Evolutionary conservation across 257 asterid species (phyloP), one percentile per base, ranked within the genome.

Genomic region (Solanum sejunctum): DNA sequence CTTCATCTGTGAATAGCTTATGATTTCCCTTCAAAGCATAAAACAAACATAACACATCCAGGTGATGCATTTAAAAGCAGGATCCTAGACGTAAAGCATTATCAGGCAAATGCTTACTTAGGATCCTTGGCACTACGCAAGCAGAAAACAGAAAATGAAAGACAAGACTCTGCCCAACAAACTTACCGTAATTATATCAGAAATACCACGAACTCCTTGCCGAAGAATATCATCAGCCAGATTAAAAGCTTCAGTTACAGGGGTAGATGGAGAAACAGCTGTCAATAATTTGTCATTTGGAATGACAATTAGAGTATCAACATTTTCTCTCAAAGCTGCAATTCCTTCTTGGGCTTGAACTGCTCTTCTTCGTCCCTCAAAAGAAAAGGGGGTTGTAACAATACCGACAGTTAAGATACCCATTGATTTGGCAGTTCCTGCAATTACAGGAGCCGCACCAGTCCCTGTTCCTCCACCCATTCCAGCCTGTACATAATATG

Each of bases 401-500:
- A 96, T 94, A 23, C 99, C 99, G 78, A 96, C 98, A 43, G 99
- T 96, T 87, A 96, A 91, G 83, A 94, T 94, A 63, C 99, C 99
- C 98, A 94, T 92, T 67, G 98, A 88, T 86, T 94, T 96, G 83
- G 98, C 97, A 49, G 93, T 85, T 52, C 97, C 98, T 57, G 99
- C 99, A 84, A 96, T 93, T 83, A 96, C 87, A 84, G 99, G 99
- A 86, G 98, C 99, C 84, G 92, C 99, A 79, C 99, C 99, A 45
- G 99, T 94, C 58, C 99, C 98, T 47, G 98, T 96, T 85, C 98
- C 99, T 81, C 99, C 99, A 73, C 99, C 99, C 99, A 96, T 96
- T 89, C 98, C 99, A 85, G 98, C 97, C 98, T 95, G 95, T 82
- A 87, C 60, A 70, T 54, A 36, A 56, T 52, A 83, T 78, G 82